A percentile compares a stretch with the other conserved stretches of the same genome.
These are phyloP conservation scores for Tephrocybe sp. DNA, from an alignment of 768 basidiomycete species.

Conservation along the genomic window DNA sequence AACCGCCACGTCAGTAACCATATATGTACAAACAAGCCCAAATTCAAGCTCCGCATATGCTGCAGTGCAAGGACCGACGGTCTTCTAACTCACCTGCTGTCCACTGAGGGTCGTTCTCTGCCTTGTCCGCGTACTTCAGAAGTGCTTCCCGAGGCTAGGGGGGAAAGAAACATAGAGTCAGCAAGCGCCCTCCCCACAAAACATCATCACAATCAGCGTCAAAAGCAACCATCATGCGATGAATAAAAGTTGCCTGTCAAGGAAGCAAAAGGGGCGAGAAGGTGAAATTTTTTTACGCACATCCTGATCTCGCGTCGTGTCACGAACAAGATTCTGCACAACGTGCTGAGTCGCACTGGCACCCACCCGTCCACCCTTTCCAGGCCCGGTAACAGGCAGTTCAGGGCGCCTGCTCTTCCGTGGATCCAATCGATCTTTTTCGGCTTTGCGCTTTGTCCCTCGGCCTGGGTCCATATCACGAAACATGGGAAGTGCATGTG, in stretches of 20 bases:
- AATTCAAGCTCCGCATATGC: conserved; percentile 32
- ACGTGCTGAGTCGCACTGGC: conserved; percentile 97
- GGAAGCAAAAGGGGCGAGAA: conserved; percentile 18
- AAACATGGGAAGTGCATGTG: conserved; percentile 91
- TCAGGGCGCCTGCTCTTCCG: conserved; percentile 91
- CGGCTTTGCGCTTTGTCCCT: conserved; percentile 83
- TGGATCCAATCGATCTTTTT: conserved; percentile 85
- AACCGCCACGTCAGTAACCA: conserved; percentile 66
- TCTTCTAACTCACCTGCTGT: conserved; percentile 64
- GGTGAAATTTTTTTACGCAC: conserved; percentile 54
- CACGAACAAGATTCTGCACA: conserved; percentile 90
- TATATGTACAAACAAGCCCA: conserved; percentile 37
- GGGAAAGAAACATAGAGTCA: conserved; percentile 22
- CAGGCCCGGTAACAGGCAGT: conserved; percentile 89
- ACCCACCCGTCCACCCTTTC: conserved; percentile 90
- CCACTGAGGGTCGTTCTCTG: conserved; percentile 80
- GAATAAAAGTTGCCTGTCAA: conserved; percentile 15
- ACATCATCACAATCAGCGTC: conserved; percentile 11
- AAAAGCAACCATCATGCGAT: conserved; percentile 16
- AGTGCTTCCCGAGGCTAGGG: conserved; percentile 92
- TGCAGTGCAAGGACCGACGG: conserved; percentile 15
- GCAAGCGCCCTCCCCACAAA: conserved; percentile 3
- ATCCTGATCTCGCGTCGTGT: conserved; percentile 89
- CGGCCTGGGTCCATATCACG: conserved; percentile 73
- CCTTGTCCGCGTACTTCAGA: conserved; percentile 82